Percentiles rank a stretch among this genome's conserved stretches.
These are phyloP conservation scores for Pseudomassariella vexata DNA, from an alignment of 2,329 filamentous ascomycete genomes.

Conservation along the genomic window DNA sequence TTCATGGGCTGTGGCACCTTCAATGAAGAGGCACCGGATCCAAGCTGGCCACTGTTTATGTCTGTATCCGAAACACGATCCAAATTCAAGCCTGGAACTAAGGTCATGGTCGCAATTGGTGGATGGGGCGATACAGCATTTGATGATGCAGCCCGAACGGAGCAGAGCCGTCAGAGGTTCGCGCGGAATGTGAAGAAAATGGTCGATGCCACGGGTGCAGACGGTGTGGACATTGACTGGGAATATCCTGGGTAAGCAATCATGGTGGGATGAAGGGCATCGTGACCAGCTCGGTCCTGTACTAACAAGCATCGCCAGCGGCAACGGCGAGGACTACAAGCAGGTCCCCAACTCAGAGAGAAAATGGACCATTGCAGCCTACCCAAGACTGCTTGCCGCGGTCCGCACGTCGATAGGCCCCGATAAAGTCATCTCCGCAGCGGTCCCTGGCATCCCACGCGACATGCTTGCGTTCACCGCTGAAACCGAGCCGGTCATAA, in stretches of 20 bases:
- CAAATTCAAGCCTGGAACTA: conserved; percentile 45
- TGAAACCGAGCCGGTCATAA: conserved; percentile 52
- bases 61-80: conserved; percentile 42
- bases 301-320: conserved; percentile 41
- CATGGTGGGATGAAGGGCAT: neutral
- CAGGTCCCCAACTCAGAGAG: conserved; percentile 52
- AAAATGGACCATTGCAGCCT: conserved; percentile 54
- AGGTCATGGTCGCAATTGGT: conserved; percentile 59
- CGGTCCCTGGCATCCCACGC: conserved; percentile 54
- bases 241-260: conserved; percentile 35
- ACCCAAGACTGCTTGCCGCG: conserved; percentile 53
- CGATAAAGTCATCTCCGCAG: conserved; percentile 58
- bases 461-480: conserved; percentile 66
- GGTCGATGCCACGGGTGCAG: conserved; percentile 48
- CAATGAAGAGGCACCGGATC: conserved; percentile 33
- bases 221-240: conserved; percentile 66
- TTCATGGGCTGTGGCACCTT: conserved; percentile 48
- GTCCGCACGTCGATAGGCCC: conserved; percentile 53
- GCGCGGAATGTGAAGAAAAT: conserved; percentile 53
- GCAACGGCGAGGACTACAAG: conserved; percentile 67
- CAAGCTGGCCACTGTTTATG: conserved; percentile 46
- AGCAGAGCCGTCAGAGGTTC: conserved; percentile 41
- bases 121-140: conserved; percentile 60
- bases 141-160: conserved; percentile 38
- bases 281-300: too few species aligned